A percentile compares a stretch with the other conserved stretches of the same genome.
Conservation (phyloP, 75 land plant species). For the Larix kaempferi region DNA sequence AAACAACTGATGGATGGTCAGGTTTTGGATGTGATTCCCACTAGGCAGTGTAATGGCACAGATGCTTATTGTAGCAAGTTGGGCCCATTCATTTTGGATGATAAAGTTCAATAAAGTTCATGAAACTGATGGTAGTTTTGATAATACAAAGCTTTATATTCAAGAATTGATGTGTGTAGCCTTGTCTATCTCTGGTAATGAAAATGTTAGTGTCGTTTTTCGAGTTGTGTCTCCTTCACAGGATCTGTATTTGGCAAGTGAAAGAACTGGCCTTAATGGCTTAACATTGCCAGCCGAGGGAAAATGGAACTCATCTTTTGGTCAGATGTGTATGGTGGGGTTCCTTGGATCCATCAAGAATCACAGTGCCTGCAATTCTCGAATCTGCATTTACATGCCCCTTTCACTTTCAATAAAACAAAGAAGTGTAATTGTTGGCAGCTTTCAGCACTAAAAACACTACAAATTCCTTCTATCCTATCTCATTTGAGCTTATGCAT, state of each 20-base stretch:
- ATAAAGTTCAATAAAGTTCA: constrained; percentile 21
- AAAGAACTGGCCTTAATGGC: constrained; percentile 36
- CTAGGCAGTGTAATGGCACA: constrained; percentile 40
- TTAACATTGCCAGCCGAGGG: constrained; percentile 58
- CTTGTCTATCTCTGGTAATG: neutral
- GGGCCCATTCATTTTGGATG: constrained; percentile 47
- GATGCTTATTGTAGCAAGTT: constrained; percentile 46
- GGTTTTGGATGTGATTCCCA: constrained; percentile 39
- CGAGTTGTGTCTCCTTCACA: constrained; percentile 33
- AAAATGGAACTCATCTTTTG: constrained; percentile 40
- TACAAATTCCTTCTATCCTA: constrained; percentile 30
- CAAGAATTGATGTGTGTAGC: constrained; percentile 39
- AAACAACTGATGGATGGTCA: constrained; percentile 16
- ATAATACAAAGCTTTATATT: constrained; percentile 28
- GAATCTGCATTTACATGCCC: constrained; percentile 50
- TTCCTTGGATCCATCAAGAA: constrained; percentile 26
- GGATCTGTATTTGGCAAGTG: constrained; percentile 17
- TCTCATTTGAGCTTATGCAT: constrained; percentile 32
- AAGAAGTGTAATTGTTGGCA: constrained; percentile 53
- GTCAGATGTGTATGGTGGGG: constrained; percentile 79
- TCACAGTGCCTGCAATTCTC: constrained; percentile 21
- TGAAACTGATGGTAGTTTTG: constrained; percentile 32
- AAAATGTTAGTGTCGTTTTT: constrained; percentile 48
- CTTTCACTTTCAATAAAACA: constrained; percentile 52
- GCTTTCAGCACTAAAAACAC: constrained; percentile 19